Percentiles rank a stretch among this genome's conserved stretches.
Conservation (phyloP, 371 early-diverging fungal genomes). For the Polyrhizophydium stewartii region DNA sequence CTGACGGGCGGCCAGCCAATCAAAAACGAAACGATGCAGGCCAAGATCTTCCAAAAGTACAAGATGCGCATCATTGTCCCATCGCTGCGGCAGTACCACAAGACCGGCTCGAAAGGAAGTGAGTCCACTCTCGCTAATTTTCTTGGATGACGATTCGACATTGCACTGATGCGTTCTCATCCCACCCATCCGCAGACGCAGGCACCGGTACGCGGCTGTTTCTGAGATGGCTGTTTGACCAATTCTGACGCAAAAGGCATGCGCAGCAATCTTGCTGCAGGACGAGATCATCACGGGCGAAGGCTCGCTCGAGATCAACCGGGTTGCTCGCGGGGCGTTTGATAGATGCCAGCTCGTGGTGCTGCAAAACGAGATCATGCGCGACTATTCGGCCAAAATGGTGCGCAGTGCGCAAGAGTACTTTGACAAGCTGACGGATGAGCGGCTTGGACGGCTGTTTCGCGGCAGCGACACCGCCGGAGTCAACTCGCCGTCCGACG, state of each 20-base stretch:
- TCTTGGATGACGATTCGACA: too few species aligned
- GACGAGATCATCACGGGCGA: conserved; percentile 30
- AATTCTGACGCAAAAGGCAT: too few species aligned
- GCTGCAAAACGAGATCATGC: conserved; percentile 37
- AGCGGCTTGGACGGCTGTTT: conserved; percentile 43
- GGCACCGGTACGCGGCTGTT: conserved; percentile 1
- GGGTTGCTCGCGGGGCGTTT: conserved; percentile 39
- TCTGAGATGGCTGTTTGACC: too few species aligned
- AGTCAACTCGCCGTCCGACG: conserved; percentile 20
- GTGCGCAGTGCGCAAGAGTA: conserved; percentile 21
- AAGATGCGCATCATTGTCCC: conserved; percentile 40
- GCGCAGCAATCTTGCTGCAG: conserved; percentile 1
- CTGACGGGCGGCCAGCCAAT: conserved; percentile 17
- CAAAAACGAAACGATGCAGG: conserved; percentile 19
- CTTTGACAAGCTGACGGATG: conserved; percentile 40
- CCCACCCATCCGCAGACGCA: not conserved
- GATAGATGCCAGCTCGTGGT: conserved; percentile 41
- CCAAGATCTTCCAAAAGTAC: conserved; percentile 35
- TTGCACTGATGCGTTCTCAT: not conserved
- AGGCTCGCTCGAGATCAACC: conserved; percentile 32
- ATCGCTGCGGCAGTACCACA: conserved; percentile 37
- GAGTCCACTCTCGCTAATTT: too few species aligned
- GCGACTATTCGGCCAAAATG: conserved; percentile 31
- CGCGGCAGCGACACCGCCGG: conserved; percentile 24
- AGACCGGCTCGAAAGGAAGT: conserved; percentile 38